Conservation (phyloP, 495 filamentous ascomycete species). For the Aspergillus ellipticus region DNA sequence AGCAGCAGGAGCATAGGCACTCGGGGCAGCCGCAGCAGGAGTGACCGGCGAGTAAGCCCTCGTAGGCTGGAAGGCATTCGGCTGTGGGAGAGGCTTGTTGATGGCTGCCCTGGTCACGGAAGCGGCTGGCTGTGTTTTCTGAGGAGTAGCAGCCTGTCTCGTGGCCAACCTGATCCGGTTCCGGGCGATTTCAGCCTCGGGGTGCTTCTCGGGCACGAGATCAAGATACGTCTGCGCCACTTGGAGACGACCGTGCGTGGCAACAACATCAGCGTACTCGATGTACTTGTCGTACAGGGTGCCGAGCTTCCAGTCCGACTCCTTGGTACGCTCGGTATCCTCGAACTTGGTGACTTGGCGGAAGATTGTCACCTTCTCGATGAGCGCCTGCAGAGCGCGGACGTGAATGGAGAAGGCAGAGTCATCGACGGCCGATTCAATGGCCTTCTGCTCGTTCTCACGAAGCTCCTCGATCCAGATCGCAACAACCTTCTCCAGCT, state of each 20-base stretch:
- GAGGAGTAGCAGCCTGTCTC: slow-evolving; percentile 55
- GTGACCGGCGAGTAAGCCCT: slow-evolving; percentile 33
- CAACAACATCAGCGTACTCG: slow-evolving; percentile 94
- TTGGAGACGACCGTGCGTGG: slow-evolving; percentile 80
- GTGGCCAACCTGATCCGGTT: slow-evolving; percentile 84
- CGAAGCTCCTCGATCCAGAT: slow-evolving; percentile 91
- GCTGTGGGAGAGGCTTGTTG: slow-evolving; percentile 39
- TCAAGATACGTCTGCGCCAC: slow-evolving; percentile 89
- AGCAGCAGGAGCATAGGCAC: slow-evolving; percentile 25
- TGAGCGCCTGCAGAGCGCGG: slow-evolving; percentile 80
- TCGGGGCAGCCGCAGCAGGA: slow-evolving; percentile 21
- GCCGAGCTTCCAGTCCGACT: slow-evolving; percentile 82
- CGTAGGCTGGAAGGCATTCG: slow-evolving; percentile 37
- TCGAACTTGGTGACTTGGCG: slow-evolving; percentile 88
- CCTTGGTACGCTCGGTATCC: slow-evolving; percentile 66
- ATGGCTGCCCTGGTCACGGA: slow-evolving; percentile 19
- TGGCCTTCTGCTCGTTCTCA: slow-evolving; percentile 71
- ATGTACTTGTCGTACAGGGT: slow-evolving; percentile 91
- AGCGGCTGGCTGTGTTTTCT: slow-evolving; percentile 31
- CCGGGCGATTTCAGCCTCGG: slow-evolving; percentile 82
- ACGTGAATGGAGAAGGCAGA: slow-evolving; percentile 91
- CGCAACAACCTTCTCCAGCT: slow-evolving; percentile 90
- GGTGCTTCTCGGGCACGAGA: slow-evolving; percentile 79
- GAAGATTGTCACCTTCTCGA: slow-evolving; percentile 98
- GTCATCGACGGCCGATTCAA: slow-evolving; percentile 62